Conservation (phyloP, 2,329 filamentous ascomycete genomes). For the Alternaria metachromatica region DNA sequence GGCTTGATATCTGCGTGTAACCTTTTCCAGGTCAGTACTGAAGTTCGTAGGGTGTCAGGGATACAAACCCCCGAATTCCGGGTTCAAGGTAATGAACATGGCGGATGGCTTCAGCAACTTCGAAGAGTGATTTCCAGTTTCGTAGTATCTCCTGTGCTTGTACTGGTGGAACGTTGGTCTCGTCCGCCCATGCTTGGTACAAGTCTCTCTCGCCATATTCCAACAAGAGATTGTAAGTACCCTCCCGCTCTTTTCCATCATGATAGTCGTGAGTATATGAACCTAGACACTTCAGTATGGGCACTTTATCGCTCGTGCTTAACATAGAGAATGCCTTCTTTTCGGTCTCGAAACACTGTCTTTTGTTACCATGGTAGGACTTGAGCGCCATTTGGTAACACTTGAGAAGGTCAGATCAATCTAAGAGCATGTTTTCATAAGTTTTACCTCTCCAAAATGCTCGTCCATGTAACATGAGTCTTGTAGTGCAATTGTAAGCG, state of each 20-base stretch:
- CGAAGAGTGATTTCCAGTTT: slow-evolving; percentile 44
- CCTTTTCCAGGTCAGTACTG: no score
- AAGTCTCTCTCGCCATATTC: slow-evolving; percentile 49
- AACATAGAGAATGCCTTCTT: slow-evolving; percentile 38
- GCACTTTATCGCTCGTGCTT: slow-evolving; percentile 11
- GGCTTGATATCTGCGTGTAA: slow-evolving; percentile 55
- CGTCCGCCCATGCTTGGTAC: slow-evolving; percentile 34
- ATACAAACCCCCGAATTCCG: no score
- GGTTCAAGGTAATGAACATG: no score
- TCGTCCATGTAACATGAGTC: neutral
- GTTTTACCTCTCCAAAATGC: neutral
- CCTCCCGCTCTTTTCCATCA: no score
- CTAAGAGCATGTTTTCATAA: no score
- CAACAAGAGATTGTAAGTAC: slow-evolving; percentile 46
- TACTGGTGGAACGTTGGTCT: slow-evolving; percentile 33
- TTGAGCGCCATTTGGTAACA: slow-evolving; percentile 43
- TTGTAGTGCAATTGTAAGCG: neutral
- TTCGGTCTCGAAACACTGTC: slow-evolving; percentile 35
- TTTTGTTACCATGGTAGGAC: slow-evolving; percentile 22
- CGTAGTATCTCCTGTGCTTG: slow-evolving; percentile 30
- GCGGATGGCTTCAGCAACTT: slow-evolving; percentile 39
- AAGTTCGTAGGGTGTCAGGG: no score
- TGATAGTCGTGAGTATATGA: slow-evolving; percentile 33
- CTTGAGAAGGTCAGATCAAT: no score
- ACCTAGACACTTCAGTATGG: slow-evolving; percentile 42